Base-by-base conservation (phyloP, 345 rosid genomes). In the Gossypium anomalum region DNA sequence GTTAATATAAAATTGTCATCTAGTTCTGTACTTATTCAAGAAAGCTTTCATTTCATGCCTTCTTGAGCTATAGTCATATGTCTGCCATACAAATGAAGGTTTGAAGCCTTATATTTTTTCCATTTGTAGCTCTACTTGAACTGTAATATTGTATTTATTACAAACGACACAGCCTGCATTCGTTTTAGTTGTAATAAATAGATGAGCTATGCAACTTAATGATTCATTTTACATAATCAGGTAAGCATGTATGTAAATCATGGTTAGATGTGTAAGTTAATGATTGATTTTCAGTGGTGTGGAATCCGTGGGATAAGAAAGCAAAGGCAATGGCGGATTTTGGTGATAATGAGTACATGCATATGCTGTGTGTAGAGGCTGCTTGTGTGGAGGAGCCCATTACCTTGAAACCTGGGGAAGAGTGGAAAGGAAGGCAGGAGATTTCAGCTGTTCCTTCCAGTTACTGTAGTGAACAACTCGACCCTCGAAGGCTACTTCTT, bases 221-320 rank as follows among this genome's bases (percentile, higher is more conserved):
- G 41, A 7, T 67, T 23, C 41, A 2, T 67, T 22, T 47, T 22
- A 67, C 71, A 22, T 14, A 22, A 70, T 29, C 15, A 3, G 47
- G 3, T 27, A 41, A 14, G 52, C 49, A 43, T 56, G 64, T 20
- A 1, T 48, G 64, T 20, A 71, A 71, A 71, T 53, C 38, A 2
- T 38, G 4, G 16, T 69, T 69, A 25, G 23, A 27, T 17, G 44
- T 51, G 59, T 17, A 6, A 6, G 1, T 16, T 69, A 27, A 20
- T 9, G 44, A 9, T 68, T 25, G 43, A 44, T 49, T 47, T 76
- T 22, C 67, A 84, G 85, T 82, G 25, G 86, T 85, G n/a, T 82
- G 86, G 87, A 85, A 85, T 67, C 87, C 87, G 0, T 85, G 87
- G 87, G 85, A 82, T 43, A 85, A 80, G 78, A 85, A 74, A 72